Base-by-base conservation (phyloP, 495 filamentous ascomycete genomes). In the Copromyces sp. region DNA sequence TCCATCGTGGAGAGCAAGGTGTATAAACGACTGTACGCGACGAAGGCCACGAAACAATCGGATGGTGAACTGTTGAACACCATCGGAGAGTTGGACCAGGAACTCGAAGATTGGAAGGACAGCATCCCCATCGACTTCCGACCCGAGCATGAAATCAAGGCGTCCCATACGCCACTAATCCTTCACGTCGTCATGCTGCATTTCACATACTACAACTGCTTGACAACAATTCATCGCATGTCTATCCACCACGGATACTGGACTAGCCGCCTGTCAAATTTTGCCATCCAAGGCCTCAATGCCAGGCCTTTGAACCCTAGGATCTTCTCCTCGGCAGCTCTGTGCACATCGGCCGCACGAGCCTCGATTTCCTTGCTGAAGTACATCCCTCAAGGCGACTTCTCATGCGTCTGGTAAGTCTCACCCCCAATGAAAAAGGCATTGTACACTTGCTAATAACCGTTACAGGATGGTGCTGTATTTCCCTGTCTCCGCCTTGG, bases 171-270 rank as follows among this genome's bases (percentile, higher is more conserved):
- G 1, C 94, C 95, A 9, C 86, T 98, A 35, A 91, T 99, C 41
- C 85, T 99, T 3, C 96, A 98, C 73, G 88, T 99, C 73, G 93
- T 95, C 69, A 91, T 97, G 76, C 82, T 99, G 47, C 95, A 98
- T 78, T 97, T 98, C 78, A 90, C 93, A 40, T 99, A 99, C 82
- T 98, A 99, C 84, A 99, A 98, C 79, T 96, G 93, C 76, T 85
- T 99, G 71, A 98, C 94, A 16, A 99, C 95, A 2, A 97, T 99
- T 70, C 95, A 99, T 82, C 93, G 95, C 32, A 98, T 98, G 95
- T 96, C 93, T 5, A 90, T 98, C 69, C 95, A 99, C 80, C 96
- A 98, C 78, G 95, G 95, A 3, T 98, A 97, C 83, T 99, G 95
- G 95, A 97, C 94, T 9, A 97, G 92, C 77, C 89, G 95, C 53